These are phyloP conservation scores for Debaryomycetaceae sp. DNA, from an alignment of 1,139 yeast genomes.

Conservation along the genomic window DNA sequence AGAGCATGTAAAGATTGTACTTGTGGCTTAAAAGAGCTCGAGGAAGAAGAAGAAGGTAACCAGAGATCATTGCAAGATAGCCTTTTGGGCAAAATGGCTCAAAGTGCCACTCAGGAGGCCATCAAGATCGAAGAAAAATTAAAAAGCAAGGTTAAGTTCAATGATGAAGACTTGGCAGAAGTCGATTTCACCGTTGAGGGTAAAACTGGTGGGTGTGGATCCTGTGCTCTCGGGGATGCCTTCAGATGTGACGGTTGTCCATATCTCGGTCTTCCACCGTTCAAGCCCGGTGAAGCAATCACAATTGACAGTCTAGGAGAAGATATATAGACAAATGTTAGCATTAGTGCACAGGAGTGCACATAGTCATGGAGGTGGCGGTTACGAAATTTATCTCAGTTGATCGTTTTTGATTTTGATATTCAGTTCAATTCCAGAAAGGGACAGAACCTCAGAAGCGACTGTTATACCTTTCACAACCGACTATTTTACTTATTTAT, in stretches of 20 bases:
- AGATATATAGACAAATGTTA: constrained; percentile 23
- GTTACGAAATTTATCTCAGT: background rate
- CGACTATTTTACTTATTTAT: too few species aligned
- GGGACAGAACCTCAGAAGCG: too few species aligned
- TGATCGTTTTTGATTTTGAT: too few species aligned
- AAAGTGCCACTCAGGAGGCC: constrained; percentile 52
- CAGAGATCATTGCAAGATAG: constrained; percentile 47
- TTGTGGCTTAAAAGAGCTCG: constrained; percentile 87
- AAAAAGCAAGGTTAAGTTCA: constrained; percentile 51
- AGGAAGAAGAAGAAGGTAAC: constrained; percentile 51
- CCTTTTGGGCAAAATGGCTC: constrained; percentile 47
- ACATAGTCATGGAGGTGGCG: background rate
- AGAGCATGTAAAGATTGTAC: constrained; percentile 97
- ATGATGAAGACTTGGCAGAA: constrained; percentile 70
- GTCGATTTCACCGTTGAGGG: constrained; percentile 95
- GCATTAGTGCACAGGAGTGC: background rate
- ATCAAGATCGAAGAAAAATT: constrained; percentile 50
- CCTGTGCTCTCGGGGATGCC: constrained; percentile 96
- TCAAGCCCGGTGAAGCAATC: constrained; percentile 87
- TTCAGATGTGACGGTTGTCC: constrained; percentile 99
- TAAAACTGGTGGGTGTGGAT: constrained; percentile 93
- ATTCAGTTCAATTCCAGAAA: too few species aligned
- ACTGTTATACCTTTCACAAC: too few species aligned
- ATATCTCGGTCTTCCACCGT: constrained; percentile 92
- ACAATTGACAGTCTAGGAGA: constrained; percentile 53